Percentiles rank a stretch among this genome's conserved stretches.
These are phyloP conservation scores for Hypsizygus marmoreus DNA, from an alignment of 768 basidiomycete genomes.

Conservation along the genomic window DNA sequence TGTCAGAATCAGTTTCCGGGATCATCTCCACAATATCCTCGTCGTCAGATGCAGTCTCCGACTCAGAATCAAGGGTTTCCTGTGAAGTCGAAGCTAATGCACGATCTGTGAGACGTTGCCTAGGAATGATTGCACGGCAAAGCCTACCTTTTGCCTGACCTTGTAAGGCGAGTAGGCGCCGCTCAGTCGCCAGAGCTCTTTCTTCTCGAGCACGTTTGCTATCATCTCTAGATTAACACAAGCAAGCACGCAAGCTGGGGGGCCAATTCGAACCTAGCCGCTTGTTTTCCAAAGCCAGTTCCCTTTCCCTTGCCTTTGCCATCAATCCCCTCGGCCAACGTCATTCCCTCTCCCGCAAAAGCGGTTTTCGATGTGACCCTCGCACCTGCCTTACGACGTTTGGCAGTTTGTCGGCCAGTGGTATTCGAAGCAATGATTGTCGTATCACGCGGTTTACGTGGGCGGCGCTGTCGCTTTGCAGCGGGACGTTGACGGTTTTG, in stretches of 20 bases:
- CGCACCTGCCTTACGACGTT: slow-evolving; percentile 70
- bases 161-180: slow-evolving; percentile 52
- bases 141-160: slow-evolving; percentile 28
- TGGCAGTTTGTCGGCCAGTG: slow-evolving; percentile 63
- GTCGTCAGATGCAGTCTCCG: slow-evolving; percentile 27
- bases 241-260: background rate
- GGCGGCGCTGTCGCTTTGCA: slow-evolving; percentile 42
- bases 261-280: slow-evolving; percentile 50
- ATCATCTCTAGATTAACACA: background rate
- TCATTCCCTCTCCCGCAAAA: slow-evolving; percentile 59
- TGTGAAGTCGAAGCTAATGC: slow-evolving; percentile 4
- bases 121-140: background rate
- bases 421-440: slow-evolving; percentile 51
- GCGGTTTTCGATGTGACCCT: slow-evolving; percentile 63
- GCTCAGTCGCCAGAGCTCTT: slow-evolving; percentile 74
- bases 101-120: background rate
- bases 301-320: slow-evolving; percentile 41
- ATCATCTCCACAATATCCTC: slow-evolving; percentile 36
- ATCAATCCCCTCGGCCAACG: slow-evolving; percentile 46
- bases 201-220: slow-evolving; percentile 83
- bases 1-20: slow-evolving; percentile 45
- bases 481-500: slow-evolving; percentile 64
- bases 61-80: slow-evolving; percentile 14
- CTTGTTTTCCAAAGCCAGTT: slow-evolving; percentile 71
- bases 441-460: slow-evolving; percentile 24